phyloP scores from a whole-genome alignment of 1,139 yeast genomes.

The Debaryomyces subglobosus region DNA sequence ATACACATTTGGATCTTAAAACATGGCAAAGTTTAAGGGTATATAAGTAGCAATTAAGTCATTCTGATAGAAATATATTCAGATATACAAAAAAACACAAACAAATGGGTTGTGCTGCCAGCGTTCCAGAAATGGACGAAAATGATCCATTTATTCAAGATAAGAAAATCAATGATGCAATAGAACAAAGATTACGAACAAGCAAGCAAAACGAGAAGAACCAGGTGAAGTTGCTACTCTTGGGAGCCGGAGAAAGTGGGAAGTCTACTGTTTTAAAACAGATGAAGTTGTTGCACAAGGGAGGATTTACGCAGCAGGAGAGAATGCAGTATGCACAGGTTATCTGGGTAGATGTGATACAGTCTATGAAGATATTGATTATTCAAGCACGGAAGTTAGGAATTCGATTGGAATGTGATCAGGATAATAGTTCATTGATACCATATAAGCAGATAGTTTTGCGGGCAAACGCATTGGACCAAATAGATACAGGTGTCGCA shows the following conservation, averaged over 20 bases:
- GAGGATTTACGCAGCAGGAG: slow-evolving; percentile 82
- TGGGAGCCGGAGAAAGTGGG: slow-evolving; percentile 97
- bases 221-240: slow-evolving; percentile 65
- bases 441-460: slow-evolving; percentile 53
- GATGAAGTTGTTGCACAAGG: slow-evolving; percentile 80
- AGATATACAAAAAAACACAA: background rate
- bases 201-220: slow-evolving; percentile 51
- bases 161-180: slow-evolving; percentile 60
- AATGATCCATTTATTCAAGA: slow-evolving; percentile 54
- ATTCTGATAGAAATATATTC: background rate
- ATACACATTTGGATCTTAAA: slow-evolving; percentile 5
- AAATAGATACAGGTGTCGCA: slow-evolving; percentile 67
- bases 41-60: background rate
- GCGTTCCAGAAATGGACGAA: slow-evolving; percentile 52
- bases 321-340: slow-evolving; percentile 80
- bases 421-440: slow-evolving; percentile 46
- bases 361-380: slow-evolving; percentile 81
- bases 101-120: slow-evolving; percentile 69
- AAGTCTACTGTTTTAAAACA: slow-evolving; percentile 96
- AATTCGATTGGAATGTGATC: slow-evolving; percentile 65
- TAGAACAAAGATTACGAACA: slow-evolving; percentile 64
- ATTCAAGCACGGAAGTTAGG: slow-evolving; percentile 68
- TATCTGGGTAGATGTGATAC: slow-evolving; percentile 94
- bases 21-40: background rate
- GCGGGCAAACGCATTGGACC: slow-evolving; percentile 60